Conservation (phyloP, 148 eudicot species). For the Heliamphora exappendiculata region DNA sequence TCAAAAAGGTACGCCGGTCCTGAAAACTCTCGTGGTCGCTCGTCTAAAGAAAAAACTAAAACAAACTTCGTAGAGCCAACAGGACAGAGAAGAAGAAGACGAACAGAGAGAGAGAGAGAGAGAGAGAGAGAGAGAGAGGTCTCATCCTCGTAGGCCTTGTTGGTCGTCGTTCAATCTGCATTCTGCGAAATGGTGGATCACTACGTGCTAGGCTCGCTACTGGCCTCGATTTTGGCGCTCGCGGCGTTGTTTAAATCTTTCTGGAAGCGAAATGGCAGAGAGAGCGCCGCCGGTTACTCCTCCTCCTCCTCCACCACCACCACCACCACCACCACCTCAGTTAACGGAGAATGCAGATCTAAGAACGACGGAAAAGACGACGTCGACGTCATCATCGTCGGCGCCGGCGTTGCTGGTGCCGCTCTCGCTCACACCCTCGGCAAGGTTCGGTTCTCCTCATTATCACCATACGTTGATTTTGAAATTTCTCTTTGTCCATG, state of each 20-base stretch:
- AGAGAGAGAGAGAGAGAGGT: neutral
- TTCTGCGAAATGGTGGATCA: conserved; percentile 30
- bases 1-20: too few relatives aligned
- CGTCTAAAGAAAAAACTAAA: neutral
- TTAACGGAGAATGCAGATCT: conserved; percentile 26
- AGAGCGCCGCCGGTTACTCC: conserved; percentile 5
- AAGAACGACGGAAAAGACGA: conserved; percentile 12
- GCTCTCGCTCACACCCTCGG: conserved; percentile 89
- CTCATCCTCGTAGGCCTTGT: neutral
- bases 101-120: neutral
- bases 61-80: neutral
- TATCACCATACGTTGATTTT: neutral
- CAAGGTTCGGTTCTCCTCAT: conserved; percentile 35
- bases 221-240: conserved; percentile 33
- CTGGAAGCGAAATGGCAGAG: conserved; percentile 18
- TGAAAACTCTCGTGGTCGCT: neutral
- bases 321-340: conserved; percentile 23
- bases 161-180: neutral
- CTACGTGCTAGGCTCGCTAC: conserved; percentile 23
- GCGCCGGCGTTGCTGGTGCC: conserved; percentile 92
- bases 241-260: conserved; percentile 20
- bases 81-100: neutral
- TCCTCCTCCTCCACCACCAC: conserved; percentile 17
- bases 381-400: conserved; percentile 62
- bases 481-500: neutral